Evolutionary conservation across 2,329 filamentous ascomycete species (phyloP).

Genomic region (Lecanicillium sp.): DNA sequence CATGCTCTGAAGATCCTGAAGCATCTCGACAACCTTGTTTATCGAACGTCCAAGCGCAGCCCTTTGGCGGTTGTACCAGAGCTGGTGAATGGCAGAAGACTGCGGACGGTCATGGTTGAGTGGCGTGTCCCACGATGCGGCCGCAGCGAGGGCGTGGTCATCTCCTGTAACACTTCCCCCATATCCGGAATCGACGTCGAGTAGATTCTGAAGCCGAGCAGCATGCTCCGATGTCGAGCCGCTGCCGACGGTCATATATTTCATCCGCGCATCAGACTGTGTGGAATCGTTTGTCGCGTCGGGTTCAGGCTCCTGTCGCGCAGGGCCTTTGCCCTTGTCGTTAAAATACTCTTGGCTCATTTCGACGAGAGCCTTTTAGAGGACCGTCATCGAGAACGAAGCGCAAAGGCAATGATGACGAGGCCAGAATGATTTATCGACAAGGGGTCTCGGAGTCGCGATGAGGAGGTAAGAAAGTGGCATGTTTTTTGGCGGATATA

Average conservation of each 20-base stretch:
- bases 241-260: constrained; percentile 82
- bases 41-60: constrained; percentile 82
- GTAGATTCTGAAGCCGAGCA: constrained; percentile 66
- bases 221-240: constrained; percentile 78
- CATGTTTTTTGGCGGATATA: constrained; percentile 7
- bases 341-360: constrained; percentile 55
- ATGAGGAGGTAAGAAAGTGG: constrained; percentile 1
- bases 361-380: constrained; percentile 20
- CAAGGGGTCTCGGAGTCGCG: too few species aligned
- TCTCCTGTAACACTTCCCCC: constrained; percentile 70
- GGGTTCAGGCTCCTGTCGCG: constrained; percentile 19
- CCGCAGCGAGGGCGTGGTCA: constrained; percentile 38
- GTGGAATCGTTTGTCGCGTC: constrained; percentile 19
- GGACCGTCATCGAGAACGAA: constrained; percentile 24
- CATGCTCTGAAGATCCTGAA: constrained; percentile 78
- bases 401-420: constrained; percentile 7
- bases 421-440: not conserved
- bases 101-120: constrained; percentile 40
- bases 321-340: constrained; percentile 43
- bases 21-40: constrained; percentile 72
- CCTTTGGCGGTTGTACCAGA: constrained; percentile 91
- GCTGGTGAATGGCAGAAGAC: constrained; percentile 80
- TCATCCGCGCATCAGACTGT: constrained; percentile 33
- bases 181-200: constrained; percentile 88
- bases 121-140: constrained; percentile 37